These are phyloP conservation scores for Geotrichum bryndzae DNA, from an alignment of 1,139 yeast species.

Conservation along the genomic window DNA sequence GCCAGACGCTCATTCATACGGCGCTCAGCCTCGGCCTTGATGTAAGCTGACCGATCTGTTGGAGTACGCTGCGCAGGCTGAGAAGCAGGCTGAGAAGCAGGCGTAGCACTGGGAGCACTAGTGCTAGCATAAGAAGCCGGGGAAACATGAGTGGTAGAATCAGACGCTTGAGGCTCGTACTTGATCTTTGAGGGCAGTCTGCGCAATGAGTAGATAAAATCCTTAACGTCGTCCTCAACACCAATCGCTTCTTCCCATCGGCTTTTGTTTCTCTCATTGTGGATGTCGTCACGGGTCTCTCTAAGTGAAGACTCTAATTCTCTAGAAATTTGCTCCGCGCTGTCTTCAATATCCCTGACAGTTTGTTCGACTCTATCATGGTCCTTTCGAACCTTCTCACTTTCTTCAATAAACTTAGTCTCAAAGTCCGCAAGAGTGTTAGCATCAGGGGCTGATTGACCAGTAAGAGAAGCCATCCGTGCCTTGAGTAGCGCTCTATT, in stretches of 20 bases:
- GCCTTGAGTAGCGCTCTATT: slow-evolving; percentile 72
- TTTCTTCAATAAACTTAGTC: slow-evolving; percentile 49
- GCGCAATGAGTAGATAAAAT: slow-evolving; percentile 55
- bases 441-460: slow-evolving; percentile 50
- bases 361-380: slow-evolving; percentile 49
- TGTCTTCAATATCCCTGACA: slow-evolving; percentile 57
- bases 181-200: slow-evolving; percentile 20
- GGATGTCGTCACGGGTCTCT: slow-evolving; percentile 33
- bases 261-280: slow-evolving; percentile 50
- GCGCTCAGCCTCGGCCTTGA: slow-evolving; percentile 86
- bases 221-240: slow-evolving; percentile 59
- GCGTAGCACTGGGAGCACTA: slow-evolving; percentile 9
- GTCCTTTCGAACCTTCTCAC: slow-evolving; percentile 51
- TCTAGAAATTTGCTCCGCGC: slow-evolving; percentile 65
- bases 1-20: slow-evolving; percentile 88
- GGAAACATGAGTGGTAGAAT: slow-evolving; percentile 4
- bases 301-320: slow-evolving; percentile 45
- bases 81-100: slow-evolving; percentile 18
- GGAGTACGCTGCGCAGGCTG: slow-evolving; percentile 30
- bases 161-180: background rate
- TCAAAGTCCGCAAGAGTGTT: slow-evolving; percentile 50
- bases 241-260: slow-evolving; percentile 89
- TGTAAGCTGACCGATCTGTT: slow-evolving; percentile 70
- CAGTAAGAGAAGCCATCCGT: slow-evolving; percentile 89
- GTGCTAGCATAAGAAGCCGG: slow-evolving; percentile 10